Conservation (phyloP, 495 filamentous ascomycete species). For the Cryomyces minteri region DNA sequence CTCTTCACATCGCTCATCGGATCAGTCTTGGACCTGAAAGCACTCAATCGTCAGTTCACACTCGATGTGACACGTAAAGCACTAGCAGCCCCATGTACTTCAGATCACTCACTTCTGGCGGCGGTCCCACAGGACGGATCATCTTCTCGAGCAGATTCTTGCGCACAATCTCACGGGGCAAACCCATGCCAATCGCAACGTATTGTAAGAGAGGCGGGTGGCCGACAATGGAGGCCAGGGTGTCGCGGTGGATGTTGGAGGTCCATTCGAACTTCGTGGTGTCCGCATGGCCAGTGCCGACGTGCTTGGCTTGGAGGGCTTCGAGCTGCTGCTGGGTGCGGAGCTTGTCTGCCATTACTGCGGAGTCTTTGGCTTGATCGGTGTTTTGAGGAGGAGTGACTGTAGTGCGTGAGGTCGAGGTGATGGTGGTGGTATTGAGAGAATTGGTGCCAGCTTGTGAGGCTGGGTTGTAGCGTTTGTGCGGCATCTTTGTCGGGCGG, state of each 20-base stretch:
- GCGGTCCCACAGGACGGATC: conserved; percentile 77
- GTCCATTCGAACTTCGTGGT: conserved; percentile 94
- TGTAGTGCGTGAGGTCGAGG: too few species aligned
- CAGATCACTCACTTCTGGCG: conserved; percentile 31
- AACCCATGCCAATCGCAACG: conserved; percentile 75
- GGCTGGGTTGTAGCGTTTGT: too few species aligned
- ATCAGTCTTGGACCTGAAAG: not conserved
- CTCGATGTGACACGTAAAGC: too few species aligned
- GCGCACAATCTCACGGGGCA: conserved; percentile 62
- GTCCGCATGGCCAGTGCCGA: conserved; percentile 96
- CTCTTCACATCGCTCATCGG: too few species aligned
- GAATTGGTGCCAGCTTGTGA: too few species aligned
- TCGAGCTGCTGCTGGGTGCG: conserved; percentile 95
- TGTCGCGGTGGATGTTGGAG: conserved; percentile 40
- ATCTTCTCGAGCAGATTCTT: conserved; percentile 76
- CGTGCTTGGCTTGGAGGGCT: conserved; percentile 77
- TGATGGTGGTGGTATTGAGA: too few species aligned
- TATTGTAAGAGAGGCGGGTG: conserved; percentile 82
- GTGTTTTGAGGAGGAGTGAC: too few species aligned
- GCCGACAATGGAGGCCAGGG: conserved; percentile 53
- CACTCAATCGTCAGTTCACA: too few species aligned
- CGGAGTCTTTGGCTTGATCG: not conserved
- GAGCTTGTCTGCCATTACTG: conserved; percentile 72
- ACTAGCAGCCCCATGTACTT: too few species aligned
- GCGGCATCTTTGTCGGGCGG: too few species aligned